Conservation (phyloP, 2,329 filamentous ascomycete genomes). For the Cryphonectria carpinicola region DNA sequence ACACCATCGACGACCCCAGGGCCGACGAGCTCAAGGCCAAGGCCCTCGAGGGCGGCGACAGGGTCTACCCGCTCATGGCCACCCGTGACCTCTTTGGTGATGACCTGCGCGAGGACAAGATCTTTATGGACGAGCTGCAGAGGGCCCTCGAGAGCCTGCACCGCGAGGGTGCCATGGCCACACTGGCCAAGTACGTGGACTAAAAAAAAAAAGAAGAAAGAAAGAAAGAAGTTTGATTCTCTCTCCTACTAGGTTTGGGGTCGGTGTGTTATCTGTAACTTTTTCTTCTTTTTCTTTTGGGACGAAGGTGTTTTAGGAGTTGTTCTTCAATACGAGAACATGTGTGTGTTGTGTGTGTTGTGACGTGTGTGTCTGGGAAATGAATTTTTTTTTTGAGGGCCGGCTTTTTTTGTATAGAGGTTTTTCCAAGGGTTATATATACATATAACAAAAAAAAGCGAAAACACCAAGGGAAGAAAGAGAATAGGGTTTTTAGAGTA, state of each 20-base stretch:
- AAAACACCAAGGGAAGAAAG: not conserved
- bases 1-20: slow-evolving; percentile 53
- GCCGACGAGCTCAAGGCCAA: slow-evolving; percentile 50
- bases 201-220: not conserved
- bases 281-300: not conserved
- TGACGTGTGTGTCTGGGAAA: not conserved
- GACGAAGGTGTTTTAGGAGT: not conserved
- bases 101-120: slow-evolving; percentile 51
- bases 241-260: no score
- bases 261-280: not conserved
- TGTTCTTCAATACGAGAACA: not conserved
- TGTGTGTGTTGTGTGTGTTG: not conserved
- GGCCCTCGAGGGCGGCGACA: slow-evolving; percentile 47
- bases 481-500: not conserved
- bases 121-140: slow-evolving; percentile 51
- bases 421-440: not conserved
- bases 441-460: not conserved
- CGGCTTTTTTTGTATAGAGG: not conserved
- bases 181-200: slow-evolving; percentile 53
- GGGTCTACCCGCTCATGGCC: slow-evolving; percentile 48
- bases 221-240: no score
- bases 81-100: slow-evolving; percentile 55
- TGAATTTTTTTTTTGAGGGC: not conserved
- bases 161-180: slow-evolving; percentile 52
- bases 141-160: slow-evolving; percentile 51